Evolutionary conservation across 257 asterid genomes (phyloP).

Genomic region (Ilex asprella): DNA sequence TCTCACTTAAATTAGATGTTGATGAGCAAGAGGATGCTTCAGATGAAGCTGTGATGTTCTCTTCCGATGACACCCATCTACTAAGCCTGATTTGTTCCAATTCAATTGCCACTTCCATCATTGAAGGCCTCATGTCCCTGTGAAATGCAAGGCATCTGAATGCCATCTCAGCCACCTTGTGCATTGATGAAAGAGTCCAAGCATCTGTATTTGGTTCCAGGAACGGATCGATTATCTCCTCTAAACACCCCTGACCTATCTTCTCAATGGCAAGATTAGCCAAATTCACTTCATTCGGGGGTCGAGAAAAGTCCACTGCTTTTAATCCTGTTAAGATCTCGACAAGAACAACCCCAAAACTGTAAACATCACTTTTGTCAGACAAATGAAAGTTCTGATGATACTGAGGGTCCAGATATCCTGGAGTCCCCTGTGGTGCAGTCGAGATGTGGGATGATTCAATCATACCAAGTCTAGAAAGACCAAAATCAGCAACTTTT

Average conservation of each 20-base stretch:
- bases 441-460: slow-evolving; percentile 67
- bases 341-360: slow-evolving; percentile 65
- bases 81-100: slow-evolving; percentile 54
- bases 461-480: slow-evolving; percentile 51
- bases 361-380: slow-evolving; percentile 68
- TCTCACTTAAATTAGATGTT: neutral
- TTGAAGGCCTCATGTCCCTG: slow-evolving; percentile 68
- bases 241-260: slow-evolving; percentile 52
- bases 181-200: slow-evolving; percentile 33
- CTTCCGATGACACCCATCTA: slow-evolving; percentile 26
- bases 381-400: slow-evolving; percentile 71
- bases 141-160: slow-evolving; percentile 67
- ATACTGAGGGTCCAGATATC: slow-evolving; percentile 72
- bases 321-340: slow-evolving; percentile 56
- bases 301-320: slow-evolving; percentile 54
- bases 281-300: slow-evolving; percentile 46
- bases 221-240: slow-evolving; percentile 51
- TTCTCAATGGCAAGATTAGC: slow-evolving; percentile 57
- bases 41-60: slow-evolving; percentile 15
- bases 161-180: slow-evolving; percentile 61
- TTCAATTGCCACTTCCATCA: slow-evolving; percentile 68
- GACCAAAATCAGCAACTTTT: slow-evolving; percentile 80
- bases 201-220: slow-evolving; percentile 17
- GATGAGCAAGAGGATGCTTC: slow-evolving; percentile 16
- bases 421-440: slow-evolving; percentile 77